phyloP scores from a whole-genome alignment of 2,329 filamentous ascomycete genomes.

The Colletotrichum sojae region DNA sequence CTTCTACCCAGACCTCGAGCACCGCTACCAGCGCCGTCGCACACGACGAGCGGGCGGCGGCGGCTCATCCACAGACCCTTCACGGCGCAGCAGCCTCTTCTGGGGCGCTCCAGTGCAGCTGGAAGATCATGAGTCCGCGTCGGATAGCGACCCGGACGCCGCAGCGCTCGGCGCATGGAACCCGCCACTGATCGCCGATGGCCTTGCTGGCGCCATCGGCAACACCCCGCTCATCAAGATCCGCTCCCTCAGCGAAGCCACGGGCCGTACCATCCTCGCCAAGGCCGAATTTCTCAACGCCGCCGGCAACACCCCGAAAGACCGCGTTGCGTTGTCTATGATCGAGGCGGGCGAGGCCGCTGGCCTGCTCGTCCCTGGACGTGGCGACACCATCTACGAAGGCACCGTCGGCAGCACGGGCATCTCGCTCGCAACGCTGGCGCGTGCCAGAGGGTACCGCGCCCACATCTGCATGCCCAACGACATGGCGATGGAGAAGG shows the following conservation, averaged over 20 bases:
- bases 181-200: conserved; percentile 71
- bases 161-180: conserved; percentile 44
- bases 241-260: conserved; percentile 86
- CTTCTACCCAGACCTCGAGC: conserved; percentile 81
- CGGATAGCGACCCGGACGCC: conserved; percentile 44
- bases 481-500: conserved; percentile 91
- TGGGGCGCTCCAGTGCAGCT: conserved; percentile 65
- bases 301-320: conserved; percentile 93
- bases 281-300: conserved; percentile 98
- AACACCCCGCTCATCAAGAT: conserved; percentile 92
- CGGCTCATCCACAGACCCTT: conserved; percentile 40
- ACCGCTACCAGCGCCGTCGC: conserved; percentile 68
- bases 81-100: conserved; percentile 60
- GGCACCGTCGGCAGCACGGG: conserved; percentile 97
- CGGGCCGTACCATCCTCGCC: conserved; percentile 89
- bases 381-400: conserved; percentile 96
- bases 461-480: conserved; percentile 98
- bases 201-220: conserved; percentile 93
- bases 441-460: conserved; percentile 88
- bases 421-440: conserved; percentile 92
- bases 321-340: conserved; percentile 92
- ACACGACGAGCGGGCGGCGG: conserved; percentile 40
- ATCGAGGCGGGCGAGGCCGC: conserved; percentile 85
- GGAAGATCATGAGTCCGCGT: conserved; percentile 66
- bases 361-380: conserved; percentile 81